phyloP scores from a whole-genome alignment of 805 yeast species.

The Saccharomycopsis vini region DNA sequence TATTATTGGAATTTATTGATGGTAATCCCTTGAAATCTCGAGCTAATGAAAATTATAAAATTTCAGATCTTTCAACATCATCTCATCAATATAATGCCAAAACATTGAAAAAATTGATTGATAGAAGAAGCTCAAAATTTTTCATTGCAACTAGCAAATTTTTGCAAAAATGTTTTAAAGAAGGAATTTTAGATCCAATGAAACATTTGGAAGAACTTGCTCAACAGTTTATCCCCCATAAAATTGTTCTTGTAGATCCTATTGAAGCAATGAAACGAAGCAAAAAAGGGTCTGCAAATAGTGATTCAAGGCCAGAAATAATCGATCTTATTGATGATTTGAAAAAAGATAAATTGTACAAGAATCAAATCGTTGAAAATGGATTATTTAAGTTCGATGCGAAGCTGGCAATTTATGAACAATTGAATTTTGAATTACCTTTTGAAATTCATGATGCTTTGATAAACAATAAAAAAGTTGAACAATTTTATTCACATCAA shows the following conservation, averaged over 20 bases:
- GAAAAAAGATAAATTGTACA: constrained; percentile 41
- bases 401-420: constrained; percentile 37
- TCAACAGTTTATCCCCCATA: constrained; percentile 36
- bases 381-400: constrained; percentile 37
- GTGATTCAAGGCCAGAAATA: constrained; percentile 34
- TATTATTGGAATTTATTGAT: constrained; percentile 73
- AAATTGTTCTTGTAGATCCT: constrained; percentile 48
- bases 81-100: constrained; percentile 22
- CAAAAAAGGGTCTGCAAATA: constrained; percentile 17
- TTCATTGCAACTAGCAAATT: constrained; percentile 30
- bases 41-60: constrained; percentile 34
- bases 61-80: constrained; percentile 35
- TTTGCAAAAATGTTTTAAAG: constrained; percentile 26
- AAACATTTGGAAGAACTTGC: constrained; percentile 31
- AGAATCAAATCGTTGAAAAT: constrained; percentile 51
- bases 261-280: constrained; percentile 44
- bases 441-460: constrained; percentile 47
- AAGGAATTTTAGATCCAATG: constrained; percentile 33
- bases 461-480: constrained; percentile 36
- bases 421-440: constrained; percentile 37
- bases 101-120: constrained; percentile 47
- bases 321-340: constrained; percentile 42
- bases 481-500: constrained; percentile 70
- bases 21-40: constrained; percentile 44
- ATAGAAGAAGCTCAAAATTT: constrained; percentile 48